Evolutionary conservation across 1,284 basidiomycete genomes (phyloP), one percentile per base, ranked within the genome.

Genomic region (Rhodotorula sp.): DNA sequence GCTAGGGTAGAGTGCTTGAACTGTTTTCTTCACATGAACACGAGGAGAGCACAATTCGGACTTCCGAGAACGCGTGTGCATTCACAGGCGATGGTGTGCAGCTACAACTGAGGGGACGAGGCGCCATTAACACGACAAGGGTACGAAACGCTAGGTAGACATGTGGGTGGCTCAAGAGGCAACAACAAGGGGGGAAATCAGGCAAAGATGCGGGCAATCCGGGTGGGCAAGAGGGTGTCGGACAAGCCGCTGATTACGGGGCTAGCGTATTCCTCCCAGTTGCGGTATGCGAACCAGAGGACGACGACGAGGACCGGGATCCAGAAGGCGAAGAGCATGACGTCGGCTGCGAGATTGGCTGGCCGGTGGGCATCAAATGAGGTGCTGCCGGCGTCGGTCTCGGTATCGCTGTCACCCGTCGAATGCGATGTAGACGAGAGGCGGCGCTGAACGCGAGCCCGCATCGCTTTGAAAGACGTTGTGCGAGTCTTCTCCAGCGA

Each of bases 321-420:
- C 69, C 69, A 74, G 60, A 71, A 71, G 58, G 64, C 49, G 26
- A 60, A 43, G 1, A 74, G 59, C 67, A 71, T 69, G 14, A 28
- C 31, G 60, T 68, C 64, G 19, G 52, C 47, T 18, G n/a, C 14
- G 28, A 64, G 26, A 18, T 47, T 63, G 45, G 59, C 52, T 26
- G 54, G 54, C 31, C 54, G 21, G 6, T 45, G 31, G 14, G 3
- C 34, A 7, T 58, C 26, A 26, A 56, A 28, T 21, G 43, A 45
- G 19, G 45, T 26, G 43, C 62, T 63, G 43, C 62, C 62, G 1
- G 52, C 43, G 28, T 63, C 62, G 26, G 52, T 63, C 58, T 67
- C 66, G 18, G 58, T 63, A 52, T 68, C 66, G 21, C 64, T 66
- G 50, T 71, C 69, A 7, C 64, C 66, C 26, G 70, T 68, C 10